A percentile compares a stretch with the other conserved stretches of the same genome.
Evolutionary conservation across 768 basidiomycete species (phyloP).

Genomic region (Serendipita sp.): DNA sequence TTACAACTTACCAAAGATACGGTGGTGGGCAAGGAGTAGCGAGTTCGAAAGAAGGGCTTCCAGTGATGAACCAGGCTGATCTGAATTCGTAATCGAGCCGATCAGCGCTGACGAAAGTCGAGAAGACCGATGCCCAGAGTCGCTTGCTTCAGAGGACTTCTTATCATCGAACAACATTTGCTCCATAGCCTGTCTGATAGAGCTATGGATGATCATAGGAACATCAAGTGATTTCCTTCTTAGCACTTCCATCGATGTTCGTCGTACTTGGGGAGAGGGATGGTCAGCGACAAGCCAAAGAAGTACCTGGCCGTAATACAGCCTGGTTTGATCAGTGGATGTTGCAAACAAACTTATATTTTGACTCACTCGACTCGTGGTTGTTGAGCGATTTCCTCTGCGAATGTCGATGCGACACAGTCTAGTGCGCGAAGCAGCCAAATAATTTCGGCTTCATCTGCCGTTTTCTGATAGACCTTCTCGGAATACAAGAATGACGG

Average conservation of each 20-base stretch:
- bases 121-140: not conserved
- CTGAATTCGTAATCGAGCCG: not conserved
- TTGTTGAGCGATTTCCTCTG: constrained; percentile 31
- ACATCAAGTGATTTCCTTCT: not conserved
- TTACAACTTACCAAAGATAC: not conserved
- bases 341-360: constrained; percentile 13
- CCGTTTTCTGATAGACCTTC: constrained; percentile 64
- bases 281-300: constrained; percentile 1
- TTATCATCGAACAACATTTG: not conserved
- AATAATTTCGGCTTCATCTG: constrained; percentile 41
- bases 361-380: constrained; percentile 41
- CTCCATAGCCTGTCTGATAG: not conserved
- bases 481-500: constrained; percentile 82
- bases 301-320: not conserved
- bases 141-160: not conserved
- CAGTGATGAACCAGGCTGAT: not conserved
- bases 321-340: not conserved
- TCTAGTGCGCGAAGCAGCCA: constrained; percentile 65
- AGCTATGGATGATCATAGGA: not conserved
- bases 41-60: not conserved
- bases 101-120: not conserved
- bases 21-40: not conserved
- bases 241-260: not conserved
- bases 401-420: constrained; percentile 32
- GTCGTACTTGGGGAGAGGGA: not conserved